Evolutionary conservation across 1,139 yeast genomes (phyloP).

Genomic region (Taphrina sp.): DNA sequence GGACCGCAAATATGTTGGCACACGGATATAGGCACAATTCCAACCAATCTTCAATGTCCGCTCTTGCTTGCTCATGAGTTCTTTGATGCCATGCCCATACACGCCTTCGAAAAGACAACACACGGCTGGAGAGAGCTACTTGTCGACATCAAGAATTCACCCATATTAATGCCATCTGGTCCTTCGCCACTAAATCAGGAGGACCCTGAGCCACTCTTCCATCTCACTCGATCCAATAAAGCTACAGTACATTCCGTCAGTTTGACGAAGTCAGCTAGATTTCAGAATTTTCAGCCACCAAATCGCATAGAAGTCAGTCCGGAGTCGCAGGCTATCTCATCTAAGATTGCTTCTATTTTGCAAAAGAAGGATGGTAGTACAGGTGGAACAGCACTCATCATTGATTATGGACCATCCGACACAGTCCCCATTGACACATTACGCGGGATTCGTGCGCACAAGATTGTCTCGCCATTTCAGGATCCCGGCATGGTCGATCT

Average conservation of each 20-base stretch:
- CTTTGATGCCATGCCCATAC: constrained; percentile 81
- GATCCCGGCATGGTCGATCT: constrained; percentile 79
- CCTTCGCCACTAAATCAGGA: constrained; percentile 37
- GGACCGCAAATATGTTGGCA: constrained; percentile 63
- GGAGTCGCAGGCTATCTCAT: constrained; percentile 57
- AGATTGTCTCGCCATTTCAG: constrained; percentile 71
- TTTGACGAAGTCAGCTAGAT: constrained; percentile 60
- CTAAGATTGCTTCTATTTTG: constrained; percentile 43
- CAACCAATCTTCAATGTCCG: constrained; percentile 48
- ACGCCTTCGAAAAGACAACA: constrained; percentile 59
- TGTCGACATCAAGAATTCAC: constrained; percentile 52
- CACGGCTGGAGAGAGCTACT: constrained; percentile 76
- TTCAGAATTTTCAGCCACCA: constrained; percentile 54
- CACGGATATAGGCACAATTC: constrained; percentile 63
- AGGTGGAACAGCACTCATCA: constrained; percentile 65
- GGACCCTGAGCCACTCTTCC: constrained; percentile 51
- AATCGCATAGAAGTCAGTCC: constrained; percentile 73
- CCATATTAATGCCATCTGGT: constrained; percentile 23
- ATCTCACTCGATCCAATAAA: constrained; percentile 57
- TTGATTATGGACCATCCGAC: constrained; percentile 72
- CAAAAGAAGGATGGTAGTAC: constrained; percentile 49
- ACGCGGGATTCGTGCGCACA: constrained; percentile 71
- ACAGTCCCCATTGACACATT: constrained; percentile 67
- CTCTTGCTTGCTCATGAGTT: constrained; percentile 80
- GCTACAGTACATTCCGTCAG: constrained; percentile 62